Conservation (phyloP, 148 eudicot genomes). For the Camellia lanceoleosa region DNA sequence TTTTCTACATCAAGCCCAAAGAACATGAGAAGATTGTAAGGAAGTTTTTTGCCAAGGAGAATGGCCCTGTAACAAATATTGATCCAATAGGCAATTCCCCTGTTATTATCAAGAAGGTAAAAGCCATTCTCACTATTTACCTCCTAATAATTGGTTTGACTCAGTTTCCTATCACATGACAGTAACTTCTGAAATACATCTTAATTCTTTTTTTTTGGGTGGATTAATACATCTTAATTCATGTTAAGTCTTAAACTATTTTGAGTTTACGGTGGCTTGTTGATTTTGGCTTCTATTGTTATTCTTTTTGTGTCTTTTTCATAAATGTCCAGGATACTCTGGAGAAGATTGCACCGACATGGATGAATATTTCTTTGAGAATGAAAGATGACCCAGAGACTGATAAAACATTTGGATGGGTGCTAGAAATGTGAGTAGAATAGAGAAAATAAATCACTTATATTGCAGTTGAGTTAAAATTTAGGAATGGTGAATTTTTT, state of each 20-base stretch:
- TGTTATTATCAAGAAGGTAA: constrained; percentile 76
- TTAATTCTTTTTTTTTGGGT: too few species aligned
- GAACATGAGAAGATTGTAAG: constrained; percentile 69
- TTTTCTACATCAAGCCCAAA: constrained; percentile 88
- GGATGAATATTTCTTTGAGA: constrained; percentile 88
- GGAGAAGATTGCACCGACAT: constrained; percentile 82
- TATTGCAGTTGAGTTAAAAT: constrained; percentile 6
- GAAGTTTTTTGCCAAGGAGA: constrained; percentile 71
- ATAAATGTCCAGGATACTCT: constrained; percentile 38
- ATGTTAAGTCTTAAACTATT: background rate
- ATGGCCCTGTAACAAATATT: constrained; percentile 82
- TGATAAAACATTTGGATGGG: constrained; percentile 84
- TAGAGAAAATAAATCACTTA: background rate
- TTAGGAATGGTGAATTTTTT: background rate
- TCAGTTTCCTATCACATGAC: background rate
- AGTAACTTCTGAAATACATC: background rate
- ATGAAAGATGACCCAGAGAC: constrained; percentile 91
- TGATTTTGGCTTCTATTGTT: background rate
- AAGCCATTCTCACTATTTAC: background rate
- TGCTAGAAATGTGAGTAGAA: constrained; percentile 64
- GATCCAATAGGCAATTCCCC: constrained; percentile 96
- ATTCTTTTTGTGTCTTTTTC: background rate
- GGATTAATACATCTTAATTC: background rate
- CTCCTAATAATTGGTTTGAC: background rate
- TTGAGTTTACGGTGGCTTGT: background rate